Base-by-base conservation (phyloP, 495 filamentous ascomycete genomes). In the Neurospora discreta region DNA sequence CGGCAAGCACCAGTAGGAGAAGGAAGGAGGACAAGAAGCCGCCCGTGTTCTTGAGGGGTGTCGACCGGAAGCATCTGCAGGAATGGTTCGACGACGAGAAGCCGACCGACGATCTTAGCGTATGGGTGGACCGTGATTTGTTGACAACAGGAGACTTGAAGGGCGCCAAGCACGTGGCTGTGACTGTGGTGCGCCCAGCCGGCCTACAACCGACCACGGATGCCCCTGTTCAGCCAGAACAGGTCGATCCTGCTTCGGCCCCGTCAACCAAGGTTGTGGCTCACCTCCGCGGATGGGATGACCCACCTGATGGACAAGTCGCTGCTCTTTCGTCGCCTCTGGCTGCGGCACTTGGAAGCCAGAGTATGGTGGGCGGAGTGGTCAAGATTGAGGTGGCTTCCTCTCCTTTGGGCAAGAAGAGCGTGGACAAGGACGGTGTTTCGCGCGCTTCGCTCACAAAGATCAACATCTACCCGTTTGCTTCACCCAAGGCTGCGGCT, bases 71-170 rank as follows among this genome's bases (percentile, higher is more conserved):
- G 30, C 75, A 88, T 69, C 89, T 89, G 73, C 79, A 83, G 52
- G 88, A 94, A 33, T 92, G 87, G 84, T 96, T 97, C 77, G 92
- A 96, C 52, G 85, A 86, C 20, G 80, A 80, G 8, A 82, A 87
- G 30, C 80, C 80, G 20, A 78, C 84, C 23, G 82, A 90, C 69
- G 92, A 90, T 16, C 82, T 98, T 40, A 89, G 85, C 72, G 85
- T 95, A 30, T 98, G 95, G 90, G 83, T 97, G 6, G 93, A 97
- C 78, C 86, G 88, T 13, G 93, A 95, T 52, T 76, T 93, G 58
- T 82, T 96, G 10, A 78, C 85, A 0, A 86, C 86, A 0, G 89
- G 89, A 68, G 87, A 91, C 26, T 84, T 98, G 11, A 90, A 90
- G 72, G 91, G 91, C 0, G 84, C 90, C 2, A 89, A 82, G 10